Evolutionary conservation across 1,139 yeast species (phyloP).

Genomic region (Taphrina wiesneri): DNA sequence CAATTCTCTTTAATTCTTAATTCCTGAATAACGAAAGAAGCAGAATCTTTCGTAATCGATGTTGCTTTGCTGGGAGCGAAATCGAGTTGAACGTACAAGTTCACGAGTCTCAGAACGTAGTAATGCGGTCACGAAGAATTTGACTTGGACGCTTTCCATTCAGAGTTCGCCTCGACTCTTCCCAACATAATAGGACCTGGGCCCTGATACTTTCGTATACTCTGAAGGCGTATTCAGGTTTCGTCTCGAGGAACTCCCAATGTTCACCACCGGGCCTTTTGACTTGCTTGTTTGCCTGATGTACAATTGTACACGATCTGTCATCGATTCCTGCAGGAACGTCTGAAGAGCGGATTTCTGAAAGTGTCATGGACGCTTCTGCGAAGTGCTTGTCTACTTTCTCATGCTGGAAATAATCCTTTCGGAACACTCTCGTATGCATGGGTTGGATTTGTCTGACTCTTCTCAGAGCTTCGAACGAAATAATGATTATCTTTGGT

Average conservation of each 20-base stretch:
- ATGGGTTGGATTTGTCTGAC: background rate
- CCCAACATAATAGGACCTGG: background rate
- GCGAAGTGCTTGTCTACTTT: background rate
- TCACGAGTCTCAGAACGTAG: slow-evolving; percentile 8
- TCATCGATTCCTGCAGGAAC: background rate
- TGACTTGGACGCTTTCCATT: slow-evolving; percentile 16
- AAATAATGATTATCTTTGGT: background rate
- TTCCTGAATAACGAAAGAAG: too few relatives aligned
- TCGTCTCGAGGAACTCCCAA: background rate
- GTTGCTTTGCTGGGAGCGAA: background rate
- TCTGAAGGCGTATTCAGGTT: too few relatives aligned
- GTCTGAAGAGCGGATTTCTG: background rate
- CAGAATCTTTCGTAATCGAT: background rate
- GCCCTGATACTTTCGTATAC: background rate
- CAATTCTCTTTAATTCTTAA: background rate
- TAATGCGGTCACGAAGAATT: slow-evolving; percentile 18
- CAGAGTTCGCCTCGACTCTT: background rate
- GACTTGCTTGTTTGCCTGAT: background rate
- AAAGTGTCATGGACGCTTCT: background rate
- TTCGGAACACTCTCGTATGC: background rate
- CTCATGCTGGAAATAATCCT: background rate
- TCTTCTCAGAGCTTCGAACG: background rate
- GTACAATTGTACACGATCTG: background rate
- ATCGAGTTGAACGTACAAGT: slow-evolving; percentile 1
- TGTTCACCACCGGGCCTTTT: background rate